These are phyloP conservation scores for Tuber borchii DNA, from an alignment of 495 filamentous ascomycete species.

Conservation along the genomic window DNA sequence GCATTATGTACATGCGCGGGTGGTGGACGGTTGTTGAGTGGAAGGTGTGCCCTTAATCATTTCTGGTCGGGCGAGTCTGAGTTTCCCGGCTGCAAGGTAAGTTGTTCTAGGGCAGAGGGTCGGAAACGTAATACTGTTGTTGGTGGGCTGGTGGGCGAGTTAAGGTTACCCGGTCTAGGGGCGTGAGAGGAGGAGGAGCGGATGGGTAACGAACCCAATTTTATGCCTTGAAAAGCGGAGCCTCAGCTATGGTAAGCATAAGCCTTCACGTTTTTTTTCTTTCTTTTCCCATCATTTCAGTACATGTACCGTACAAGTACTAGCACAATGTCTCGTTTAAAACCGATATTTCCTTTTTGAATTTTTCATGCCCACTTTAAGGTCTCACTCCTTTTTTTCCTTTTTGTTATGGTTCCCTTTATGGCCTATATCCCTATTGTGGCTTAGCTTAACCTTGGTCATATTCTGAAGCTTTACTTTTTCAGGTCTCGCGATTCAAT, in stretches of 20 bases:
- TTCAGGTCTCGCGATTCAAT: not conserved
- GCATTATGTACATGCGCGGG: slow-evolving; percentile 6
- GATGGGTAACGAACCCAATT: not conserved
- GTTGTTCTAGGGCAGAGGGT: slow-evolving; percentile 4
- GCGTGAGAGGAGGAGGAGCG: not conserved
- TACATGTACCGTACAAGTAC: too few relatives aligned
- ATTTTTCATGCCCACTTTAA: not conserved
- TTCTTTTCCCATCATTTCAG: not conserved
- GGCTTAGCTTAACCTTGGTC: not conserved
- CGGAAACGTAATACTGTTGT: slow-evolving; percentile 1
- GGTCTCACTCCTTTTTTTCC: not conserved
- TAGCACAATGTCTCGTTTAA: not conserved
- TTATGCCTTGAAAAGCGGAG: not conserved
- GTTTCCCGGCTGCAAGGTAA: slow-evolving; percentile 5
- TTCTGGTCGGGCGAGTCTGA: slow-evolving; percentile 4
- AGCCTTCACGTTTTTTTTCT: not conserved
- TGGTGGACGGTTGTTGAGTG: slow-evolving; percentile 3
- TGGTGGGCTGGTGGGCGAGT: not conserved
- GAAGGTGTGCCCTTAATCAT: slow-evolving; percentile 5
- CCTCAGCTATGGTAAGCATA: not conserved
- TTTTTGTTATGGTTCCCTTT: not conserved
- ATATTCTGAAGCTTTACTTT: not conserved
- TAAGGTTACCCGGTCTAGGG: not conserved
- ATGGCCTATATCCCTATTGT: not conserved
- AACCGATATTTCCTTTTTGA: not conserved